Base-by-base conservation (phyloP, 2,329 filamentous ascomycete species). In the Fusarium nodosum region DNA sequence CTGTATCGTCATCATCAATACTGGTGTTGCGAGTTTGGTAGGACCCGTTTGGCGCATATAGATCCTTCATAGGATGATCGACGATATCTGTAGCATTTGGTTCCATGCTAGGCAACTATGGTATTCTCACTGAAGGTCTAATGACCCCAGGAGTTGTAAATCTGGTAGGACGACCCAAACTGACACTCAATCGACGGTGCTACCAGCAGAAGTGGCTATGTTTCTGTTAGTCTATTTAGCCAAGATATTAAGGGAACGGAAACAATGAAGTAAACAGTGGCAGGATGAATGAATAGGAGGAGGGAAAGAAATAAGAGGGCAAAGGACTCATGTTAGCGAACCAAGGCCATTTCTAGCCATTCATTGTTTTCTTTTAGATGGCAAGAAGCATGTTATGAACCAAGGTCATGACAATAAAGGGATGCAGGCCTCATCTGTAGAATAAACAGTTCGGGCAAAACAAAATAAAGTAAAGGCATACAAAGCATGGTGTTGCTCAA, bases 21-120 rank as follows among this genome's bases (percentile, higher is more conserved):
- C 54, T 68, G 47, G 68, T 68, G 46, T 58, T 68, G 34, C 56
- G 61, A 13, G 50, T 57, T 33, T 56, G 67, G 10, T 56, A 64
- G 44, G 73, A 33, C 15, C 73, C 75, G 47, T 78, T 79, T 8
- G 73, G 36, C 28, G 58, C 61, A 54, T 76, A 78, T 20, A 75
- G 82, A 70, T 84, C 82, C 46, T 77, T 75, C 80, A 83, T 82
- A 39, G 77, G 79, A 64, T 82, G 79, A 48, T 85, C 82, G 44
- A 82, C 81, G 47, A 77, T 76, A 52, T 84, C 83, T 80, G 82
- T 82, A 59, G 72, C 82, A 58, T 44, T 55, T 46, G 38, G 24
- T 42, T 71, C 60, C 68, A 70, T 71, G 28, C 13, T 42, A 47
- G 48, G 36, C 38, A 26, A 48, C 36, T 46, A 22, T 22, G 41